Evolutionary conservation across 495 filamentous ascomycete species (phyloP).

Genomic region (Platismatia glauca): DNA sequence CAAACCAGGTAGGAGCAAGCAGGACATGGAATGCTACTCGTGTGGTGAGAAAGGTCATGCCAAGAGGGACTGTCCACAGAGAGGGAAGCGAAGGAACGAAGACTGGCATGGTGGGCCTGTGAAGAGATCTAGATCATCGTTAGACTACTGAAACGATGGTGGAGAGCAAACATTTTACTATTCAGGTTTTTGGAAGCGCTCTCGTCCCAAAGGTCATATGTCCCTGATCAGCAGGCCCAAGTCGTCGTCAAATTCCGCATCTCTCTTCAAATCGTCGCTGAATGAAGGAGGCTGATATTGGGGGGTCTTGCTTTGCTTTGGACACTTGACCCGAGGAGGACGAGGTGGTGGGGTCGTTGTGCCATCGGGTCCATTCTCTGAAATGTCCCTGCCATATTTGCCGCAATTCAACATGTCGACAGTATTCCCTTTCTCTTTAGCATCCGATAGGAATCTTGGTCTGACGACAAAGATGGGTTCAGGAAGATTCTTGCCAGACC

Average conservation of each 20-base stretch:
- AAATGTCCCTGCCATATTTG: not conserved
- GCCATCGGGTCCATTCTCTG: not conserved
- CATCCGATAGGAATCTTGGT: not conserved
- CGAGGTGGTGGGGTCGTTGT: not conserved
- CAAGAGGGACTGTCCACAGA: conserved; percentile 19
- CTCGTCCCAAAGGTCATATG: not conserved
- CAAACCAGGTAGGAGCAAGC: conserved; percentile 10
- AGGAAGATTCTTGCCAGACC: conserved; percentile 3
- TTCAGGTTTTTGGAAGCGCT: not conserved
- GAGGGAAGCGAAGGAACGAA: not conserved
- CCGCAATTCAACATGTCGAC: not conserved
- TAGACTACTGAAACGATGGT: conserved; percentile 7
- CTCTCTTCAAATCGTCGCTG: not conserved
- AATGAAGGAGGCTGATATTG: not conserved
- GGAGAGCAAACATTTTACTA: not conserved
- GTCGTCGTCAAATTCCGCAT: not conserved
- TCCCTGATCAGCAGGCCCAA: not conserved
- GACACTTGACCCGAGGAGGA: not conserved
- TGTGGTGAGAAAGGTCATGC: conserved; percentile 21
- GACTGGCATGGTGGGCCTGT: not conserved
- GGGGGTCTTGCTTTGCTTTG: not conserved
- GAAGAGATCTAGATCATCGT: conserved; percentile 6
- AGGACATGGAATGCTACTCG: conserved; percentile 18
- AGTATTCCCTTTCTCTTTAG: not conserved
- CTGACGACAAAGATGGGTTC: conserved; percentile 10